A percentile compares a stretch with the other conserved stretches of the same genome.
These are phyloP conservation scores for Dioszegia hungarica DNA, from an alignment of 768 basidiomycete genomes.

Conservation along the genomic window DNA sequence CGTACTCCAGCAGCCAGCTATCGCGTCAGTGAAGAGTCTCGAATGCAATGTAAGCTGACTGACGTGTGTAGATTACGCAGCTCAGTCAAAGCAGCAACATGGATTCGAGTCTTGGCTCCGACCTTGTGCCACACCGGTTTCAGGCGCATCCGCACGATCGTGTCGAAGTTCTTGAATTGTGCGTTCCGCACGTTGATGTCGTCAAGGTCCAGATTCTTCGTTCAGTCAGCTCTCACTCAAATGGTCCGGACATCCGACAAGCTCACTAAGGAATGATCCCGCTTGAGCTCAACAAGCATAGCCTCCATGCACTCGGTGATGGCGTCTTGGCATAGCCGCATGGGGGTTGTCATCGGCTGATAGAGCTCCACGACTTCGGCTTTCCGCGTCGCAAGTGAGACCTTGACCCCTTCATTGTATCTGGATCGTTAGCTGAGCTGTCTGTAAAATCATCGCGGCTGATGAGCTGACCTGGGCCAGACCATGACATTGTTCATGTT, in stretches of 20 bases:
- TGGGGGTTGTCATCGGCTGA: constrained; percentile 74
- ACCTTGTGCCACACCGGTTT: constrained; percentile 97
- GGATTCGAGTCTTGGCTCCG: constrained; percentile 81
- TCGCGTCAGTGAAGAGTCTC: neutral
- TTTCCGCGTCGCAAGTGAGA: constrained; percentile 70
- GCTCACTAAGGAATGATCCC: constrained; percentile 68
- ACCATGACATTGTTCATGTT: constrained; percentile 84
- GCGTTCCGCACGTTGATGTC: constrained; percentile 88
- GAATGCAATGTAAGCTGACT: constrained; percentile 30
- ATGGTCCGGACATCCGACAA: too few relatives aligned
- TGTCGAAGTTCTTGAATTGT: constrained; percentile 88
- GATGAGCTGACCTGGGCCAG: constrained; percentile 67
- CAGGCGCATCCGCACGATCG: constrained; percentile 77
- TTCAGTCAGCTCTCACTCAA: neutral
- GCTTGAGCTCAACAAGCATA: constrained; percentile 82
- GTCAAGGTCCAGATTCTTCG: constrained; percentile 77
- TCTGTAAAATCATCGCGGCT: neutral
- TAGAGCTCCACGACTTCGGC: constrained; percentile 90
- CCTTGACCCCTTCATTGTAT: constrained; percentile 83
- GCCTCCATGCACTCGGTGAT: constrained; percentile 91
- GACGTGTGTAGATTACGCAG: constrained; percentile 76
- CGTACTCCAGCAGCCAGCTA: constrained; percentile 83
- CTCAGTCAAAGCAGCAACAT: constrained; percentile 80
- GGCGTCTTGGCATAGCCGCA: constrained; percentile 87
- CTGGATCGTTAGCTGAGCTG: constrained; percentile 50